Conservation (phyloP, 176 grass and related monocot genomes). For the Rhynchospora breviuscula region DNA sequence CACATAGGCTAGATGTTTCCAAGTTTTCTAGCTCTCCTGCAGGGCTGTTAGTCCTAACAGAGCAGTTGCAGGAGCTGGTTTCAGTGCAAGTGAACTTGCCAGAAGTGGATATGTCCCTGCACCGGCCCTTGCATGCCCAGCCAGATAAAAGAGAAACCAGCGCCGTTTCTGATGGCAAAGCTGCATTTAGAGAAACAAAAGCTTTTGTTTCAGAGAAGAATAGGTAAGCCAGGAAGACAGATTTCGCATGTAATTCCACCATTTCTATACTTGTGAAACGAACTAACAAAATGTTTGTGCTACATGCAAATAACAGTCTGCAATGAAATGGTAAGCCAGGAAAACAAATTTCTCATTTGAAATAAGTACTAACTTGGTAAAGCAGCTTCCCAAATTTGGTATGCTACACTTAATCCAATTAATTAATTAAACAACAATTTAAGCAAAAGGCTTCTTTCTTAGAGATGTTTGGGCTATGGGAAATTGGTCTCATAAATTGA, state of each 20-base stretch:
- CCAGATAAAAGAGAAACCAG: conserved; percentile 72
- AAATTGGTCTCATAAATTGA: background rate
- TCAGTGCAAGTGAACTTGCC: conserved; percentile 54
- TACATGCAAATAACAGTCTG: background rate
- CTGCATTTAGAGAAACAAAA: conserved; percentile 35
- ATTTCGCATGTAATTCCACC: background rate
- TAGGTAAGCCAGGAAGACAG: background rate
- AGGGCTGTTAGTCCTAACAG: conserved; percentile 17
- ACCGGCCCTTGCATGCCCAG: conserved; percentile 76
- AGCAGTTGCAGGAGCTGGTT: conserved; percentile 11
- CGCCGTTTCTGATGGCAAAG: conserved; percentile 61
- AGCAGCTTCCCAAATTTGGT: background rate
- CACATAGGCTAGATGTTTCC: conserved; percentile 34
- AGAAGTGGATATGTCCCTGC: conserved; percentile 35
- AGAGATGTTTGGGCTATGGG: background rate
- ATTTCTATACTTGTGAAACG: background rate
- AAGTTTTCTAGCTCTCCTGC: conserved; percentile 19
- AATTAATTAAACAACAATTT: background rate
- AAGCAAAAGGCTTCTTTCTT: background rate
- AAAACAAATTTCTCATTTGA: background rate
- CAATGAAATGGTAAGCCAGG: background rate
- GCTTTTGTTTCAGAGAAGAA: background rate
- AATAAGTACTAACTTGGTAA: background rate
- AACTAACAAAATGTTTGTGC: background rate
- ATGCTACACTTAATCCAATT: background rate